Evolutionary conservation across 306 rosid species (phyloP).

Genomic region (Cercis canadensis): DNA sequence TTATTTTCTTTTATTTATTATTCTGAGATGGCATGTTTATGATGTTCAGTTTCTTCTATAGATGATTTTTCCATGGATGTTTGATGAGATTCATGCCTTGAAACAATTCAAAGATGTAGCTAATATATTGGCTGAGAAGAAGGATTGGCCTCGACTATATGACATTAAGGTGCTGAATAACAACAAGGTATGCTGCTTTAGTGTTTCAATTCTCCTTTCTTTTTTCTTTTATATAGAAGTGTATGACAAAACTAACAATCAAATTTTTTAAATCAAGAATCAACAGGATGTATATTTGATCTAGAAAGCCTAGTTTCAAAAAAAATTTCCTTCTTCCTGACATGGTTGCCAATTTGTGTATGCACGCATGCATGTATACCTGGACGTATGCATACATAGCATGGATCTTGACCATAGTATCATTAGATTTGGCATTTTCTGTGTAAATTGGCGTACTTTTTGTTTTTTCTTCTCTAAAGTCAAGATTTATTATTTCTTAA

Average conservation of each 20-base stretch:
- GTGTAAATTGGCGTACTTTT: background rate
- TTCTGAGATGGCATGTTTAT: conserved; percentile 12
- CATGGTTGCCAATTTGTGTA: conserved; percentile 11
- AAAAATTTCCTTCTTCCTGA: background rate
- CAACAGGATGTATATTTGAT: background rate
- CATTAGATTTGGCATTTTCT: conserved; percentile 1
- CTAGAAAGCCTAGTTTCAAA: background rate
- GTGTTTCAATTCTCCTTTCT: background rate
- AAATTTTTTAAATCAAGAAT: conserved; percentile 7
- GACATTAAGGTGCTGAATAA: conserved; percentile 60
- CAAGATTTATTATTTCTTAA: background rate
- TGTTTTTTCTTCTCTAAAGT: background rate
- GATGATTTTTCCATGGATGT: conserved; percentile 99
- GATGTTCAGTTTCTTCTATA: conserved; percentile 43
- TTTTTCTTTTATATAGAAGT: background rate
- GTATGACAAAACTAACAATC: background rate
- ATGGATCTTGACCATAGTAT: conserved; percentile 2
- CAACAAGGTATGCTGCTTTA: conserved; percentile 67
- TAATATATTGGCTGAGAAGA: conserved; percentile 73
- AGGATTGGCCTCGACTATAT: conserved; percentile 87
- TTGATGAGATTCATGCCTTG: conserved; percentile 89
- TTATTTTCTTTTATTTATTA: conserved; percentile 33
- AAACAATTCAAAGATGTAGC: conserved; percentile 77
- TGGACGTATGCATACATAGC: background rate
- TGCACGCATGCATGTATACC: background rate